Evolutionary conservation across 2,329 filamentous ascomycete genomes (phyloP).

Genomic region (Thielaviopsis punctulata): DNA sequence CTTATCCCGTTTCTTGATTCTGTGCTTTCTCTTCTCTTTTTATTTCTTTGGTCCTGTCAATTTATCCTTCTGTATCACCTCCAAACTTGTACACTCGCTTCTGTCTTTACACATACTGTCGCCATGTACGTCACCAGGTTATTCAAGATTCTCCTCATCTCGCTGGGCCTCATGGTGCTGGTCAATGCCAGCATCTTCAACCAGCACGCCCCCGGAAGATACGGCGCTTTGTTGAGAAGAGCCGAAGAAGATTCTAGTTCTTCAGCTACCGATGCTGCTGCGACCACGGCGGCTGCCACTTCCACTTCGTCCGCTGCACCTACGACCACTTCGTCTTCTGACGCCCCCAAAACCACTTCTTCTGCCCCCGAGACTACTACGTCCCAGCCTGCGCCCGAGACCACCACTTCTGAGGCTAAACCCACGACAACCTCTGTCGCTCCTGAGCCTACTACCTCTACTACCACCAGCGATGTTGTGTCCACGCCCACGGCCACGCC

Average conservation of each 20-base stretch:
- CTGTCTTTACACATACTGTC: slow-evolving; percentile 5
- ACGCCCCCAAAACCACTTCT: neutral
- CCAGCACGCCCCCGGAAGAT: slow-evolving; percentile 8
- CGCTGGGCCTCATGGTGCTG: slow-evolving; percentile 28
- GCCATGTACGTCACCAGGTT: slow-evolving; percentile 31
- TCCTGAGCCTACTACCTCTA: neutral
- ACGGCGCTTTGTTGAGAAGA: slow-evolving; percentile 7
- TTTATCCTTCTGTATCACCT: neutral
- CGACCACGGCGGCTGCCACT: neutral
- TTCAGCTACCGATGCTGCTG: neutral
- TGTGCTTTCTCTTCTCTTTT: neutral
- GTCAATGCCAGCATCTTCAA: slow-evolving; percentile 26
- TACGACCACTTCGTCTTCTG: neutral
- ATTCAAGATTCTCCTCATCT: slow-evolving; percentile 30
- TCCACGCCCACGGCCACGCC: slow-evolving; percentile 9
- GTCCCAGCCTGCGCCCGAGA: neutral
- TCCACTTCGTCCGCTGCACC: neutral
- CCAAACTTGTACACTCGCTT: neutral
- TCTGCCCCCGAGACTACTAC: neutral
- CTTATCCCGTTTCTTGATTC: neutral
- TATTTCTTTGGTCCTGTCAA: slow-evolving; percentile 12
- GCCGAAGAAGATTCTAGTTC: neutral
- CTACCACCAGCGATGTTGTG: neutral
- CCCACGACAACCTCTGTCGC: neutral
- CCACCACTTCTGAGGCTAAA: too few relatives aligned